Evolutionary conservation across 352 stramenopile species (phyloP), one percentile per base, ranked within the genome.

Genomic region (Phytophthora megakarya): DNA sequence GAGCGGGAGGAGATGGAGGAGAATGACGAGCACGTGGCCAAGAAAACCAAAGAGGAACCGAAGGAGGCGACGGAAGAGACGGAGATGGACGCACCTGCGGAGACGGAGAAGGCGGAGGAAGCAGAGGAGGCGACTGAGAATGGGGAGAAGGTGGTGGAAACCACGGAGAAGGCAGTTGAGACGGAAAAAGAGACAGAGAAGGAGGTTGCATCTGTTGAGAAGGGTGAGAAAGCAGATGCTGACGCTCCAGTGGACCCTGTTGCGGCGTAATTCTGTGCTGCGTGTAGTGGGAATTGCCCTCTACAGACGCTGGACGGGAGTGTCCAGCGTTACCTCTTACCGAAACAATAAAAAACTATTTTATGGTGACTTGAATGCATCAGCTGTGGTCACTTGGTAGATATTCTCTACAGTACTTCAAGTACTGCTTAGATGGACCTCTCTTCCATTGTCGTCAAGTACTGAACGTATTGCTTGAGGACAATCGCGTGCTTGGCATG

Each of bases 1-100:
- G 68, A 77, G 57, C 68, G 72, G 19, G 72, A 80, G 1, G 67
- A 67, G 13, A 43, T 42, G 32, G 51, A 70, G 18, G 28, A 25
- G n/a, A 61, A 73, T 4, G 68, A 73, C 15, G 60, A 52, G 13
- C 60, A 68, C 15, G 40, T 55, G 18, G 44, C 30, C 1, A 80
- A 80, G 53, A 77, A 73, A 37, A n/a, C 40, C 19, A 80, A 75
- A 11, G 30, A 35, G 30, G 30, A 7, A 22, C 51, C 72, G 16
- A 52, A 59, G 23, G 30, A 43, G 22, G 49, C 12, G 6, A 21
- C 46, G 15, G 30, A 47, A 19, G 30, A n/a, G 12, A n/a, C 48
- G 22, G 45, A 52, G 37, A 33, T 23, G 11, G 40, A 40, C 3
- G 11, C 26, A 18, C n/a, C n/a, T n/a, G 12, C 18, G 6, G 42